phyloP scores from a whole-genome alignment of 1,139 yeast genomes.

The Scheffersomyces stambukii region DNA sequence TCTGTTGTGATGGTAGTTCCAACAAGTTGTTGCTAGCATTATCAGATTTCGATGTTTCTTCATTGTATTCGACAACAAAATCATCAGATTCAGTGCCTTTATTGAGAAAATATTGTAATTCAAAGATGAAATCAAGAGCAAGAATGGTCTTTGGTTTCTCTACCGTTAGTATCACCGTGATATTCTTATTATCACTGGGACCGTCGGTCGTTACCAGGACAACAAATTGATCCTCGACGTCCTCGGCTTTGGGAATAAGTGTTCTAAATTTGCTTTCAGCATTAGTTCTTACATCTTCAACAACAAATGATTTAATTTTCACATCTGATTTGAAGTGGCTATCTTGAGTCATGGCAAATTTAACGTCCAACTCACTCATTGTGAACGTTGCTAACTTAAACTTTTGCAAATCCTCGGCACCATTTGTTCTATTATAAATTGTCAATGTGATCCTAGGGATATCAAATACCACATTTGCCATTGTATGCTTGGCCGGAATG shows the following conservation, averaged over 20 bases:
- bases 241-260: conserved; percentile 67
- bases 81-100: too few species aligned
- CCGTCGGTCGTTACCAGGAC: conserved; percentile 48
- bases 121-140: conserved; percentile 83
- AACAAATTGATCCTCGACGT: conserved; percentile 69
- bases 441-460: conserved; percentile 65
- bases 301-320: conserved; percentile 68
- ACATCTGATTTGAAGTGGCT: conserved; percentile 59
- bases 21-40: too few species aligned
- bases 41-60: too few species aligned
- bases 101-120: conserved; percentile 68
- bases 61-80: too few species aligned
- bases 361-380: conserved; percentile 53
- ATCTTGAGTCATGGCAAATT: conserved; percentile 48
- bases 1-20: too few species aligned
- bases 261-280: conserved; percentile 70
- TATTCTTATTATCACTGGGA: conserved; percentile 33
- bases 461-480: conserved; percentile 49
- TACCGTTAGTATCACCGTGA: conserved; percentile 56
- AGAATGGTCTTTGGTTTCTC: conserved; percentile 79
- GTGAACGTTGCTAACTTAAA: conserved; percentile 58
- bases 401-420: conserved; percentile 26
- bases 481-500: conserved; percentile 29
- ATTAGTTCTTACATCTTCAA: conserved; percentile 64
- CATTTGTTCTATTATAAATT: conserved; percentile 55